Percentiles rank a stretch among this genome's conserved stretches.
Conservation (phyloP, 768 basidiomycete genomes). For the Paxillus rubicundulus region DNA sequence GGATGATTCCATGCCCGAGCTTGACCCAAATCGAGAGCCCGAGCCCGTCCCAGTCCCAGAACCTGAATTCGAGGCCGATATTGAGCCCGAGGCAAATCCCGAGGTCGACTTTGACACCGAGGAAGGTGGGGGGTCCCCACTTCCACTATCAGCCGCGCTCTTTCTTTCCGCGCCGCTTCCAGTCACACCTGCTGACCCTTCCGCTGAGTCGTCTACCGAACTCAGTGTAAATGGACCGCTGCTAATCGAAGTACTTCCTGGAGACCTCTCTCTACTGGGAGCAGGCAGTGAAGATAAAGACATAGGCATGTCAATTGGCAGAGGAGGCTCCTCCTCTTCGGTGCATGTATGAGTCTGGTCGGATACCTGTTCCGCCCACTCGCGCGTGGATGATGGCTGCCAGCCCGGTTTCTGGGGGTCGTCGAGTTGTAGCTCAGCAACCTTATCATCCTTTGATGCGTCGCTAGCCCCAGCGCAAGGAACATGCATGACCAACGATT, state of each 20-base stretch:
- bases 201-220: conserved; percentile 24
- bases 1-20: conserved; percentile 1
- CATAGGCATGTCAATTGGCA: conserved; percentile 1
- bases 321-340: conserved; percentile 5
- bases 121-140: conserved; percentile 9
- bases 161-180: conserved; percentile 7
- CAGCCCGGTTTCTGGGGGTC: conserved; percentile 21
- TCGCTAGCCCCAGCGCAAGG: conserved; percentile 17
- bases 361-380: conserved; percentile 46
- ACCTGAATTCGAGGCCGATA: conserved; percentile 20
- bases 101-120: conserved; percentile 17
- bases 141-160: conserved; percentile 12
- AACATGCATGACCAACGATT: conserved; percentile 30
- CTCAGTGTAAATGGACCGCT: conserved; percentile 23
- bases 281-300: conserved; percentile 6
- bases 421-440: conserved; percentile 12
- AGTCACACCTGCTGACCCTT: background rate
- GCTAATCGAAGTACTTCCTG: conserved; percentile 22
- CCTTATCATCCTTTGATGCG: conserved; percentile 18
- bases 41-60: conserved; percentile 19
- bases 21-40: conserved; percentile 23
- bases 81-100: conserved; percentile 20
- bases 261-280: conserved; percentile 21
- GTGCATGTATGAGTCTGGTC: conserved; percentile 26
- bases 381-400: conserved; percentile 35